Evolutionary conservation across 2,329 filamentous ascomycete species (phyloP).

Genomic region (Microsporum canis): DNA sequence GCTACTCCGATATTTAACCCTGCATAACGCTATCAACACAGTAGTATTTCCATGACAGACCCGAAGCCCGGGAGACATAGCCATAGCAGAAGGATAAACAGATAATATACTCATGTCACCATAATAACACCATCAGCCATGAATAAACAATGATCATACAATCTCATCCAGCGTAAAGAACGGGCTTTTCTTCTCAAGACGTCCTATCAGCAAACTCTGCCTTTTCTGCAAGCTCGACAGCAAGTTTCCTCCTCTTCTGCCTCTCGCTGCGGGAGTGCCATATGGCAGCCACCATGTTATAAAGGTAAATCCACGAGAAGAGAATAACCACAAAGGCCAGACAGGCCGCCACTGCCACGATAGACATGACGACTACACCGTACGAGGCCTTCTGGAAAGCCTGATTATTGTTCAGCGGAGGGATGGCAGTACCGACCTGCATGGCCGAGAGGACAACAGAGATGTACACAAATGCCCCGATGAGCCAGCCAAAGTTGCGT

Average conservation of each 20-base stretch:
- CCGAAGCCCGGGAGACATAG: neutral
- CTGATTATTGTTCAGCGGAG: constrained; percentile 5
- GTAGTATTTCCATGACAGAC: neutral
- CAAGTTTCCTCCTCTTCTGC: constrained; percentile 6
- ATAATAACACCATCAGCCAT: neutral
- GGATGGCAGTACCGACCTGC: constrained; percentile 30
- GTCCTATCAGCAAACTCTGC: neutral
- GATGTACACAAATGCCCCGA: constrained; percentile 33
- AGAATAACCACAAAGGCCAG: constrained; percentile 6
- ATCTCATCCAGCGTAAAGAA: neutral
- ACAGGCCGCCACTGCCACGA: constrained; percentile 10
- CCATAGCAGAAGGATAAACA: neutral
- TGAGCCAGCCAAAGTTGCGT: constrained; percentile 35
- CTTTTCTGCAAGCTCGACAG: neutral
- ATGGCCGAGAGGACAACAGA: constrained; percentile 40
- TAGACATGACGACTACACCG: constrained; percentile 12
- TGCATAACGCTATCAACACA: neutral
- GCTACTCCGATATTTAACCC: neutral
- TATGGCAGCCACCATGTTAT: constrained; percentile 12
- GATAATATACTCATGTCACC: neutral
- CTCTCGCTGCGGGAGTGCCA: constrained; percentile 5
- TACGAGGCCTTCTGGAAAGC: constrained; percentile 10
- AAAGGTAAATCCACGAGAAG: constrained; percentile 10
- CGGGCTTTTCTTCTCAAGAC: neutral
- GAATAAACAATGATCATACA: neutral